Evolutionary conservation across 2,329 filamentous ascomycete species (phyloP).

Genomic region (Bretziella fagacearum): DNA sequence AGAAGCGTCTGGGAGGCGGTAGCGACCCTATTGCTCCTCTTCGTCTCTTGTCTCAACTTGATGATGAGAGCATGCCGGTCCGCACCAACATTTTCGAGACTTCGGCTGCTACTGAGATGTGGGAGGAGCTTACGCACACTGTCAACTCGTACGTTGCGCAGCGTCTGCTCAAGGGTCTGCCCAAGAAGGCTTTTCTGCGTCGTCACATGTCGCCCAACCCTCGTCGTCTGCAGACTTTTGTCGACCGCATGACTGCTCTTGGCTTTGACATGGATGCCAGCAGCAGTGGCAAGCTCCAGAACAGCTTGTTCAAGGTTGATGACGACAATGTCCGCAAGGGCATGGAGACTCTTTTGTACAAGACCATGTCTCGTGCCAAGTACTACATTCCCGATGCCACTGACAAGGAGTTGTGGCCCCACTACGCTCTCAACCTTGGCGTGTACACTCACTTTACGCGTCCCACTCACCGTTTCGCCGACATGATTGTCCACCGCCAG

Average conservation of each 20-base stretch:
- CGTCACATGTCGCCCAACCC: constrained; percentile 73
- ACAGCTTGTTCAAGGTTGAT: constrained; percentile 84
- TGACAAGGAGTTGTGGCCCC: constrained; percentile 58
- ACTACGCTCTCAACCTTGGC: constrained; percentile 84
- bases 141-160: constrained; percentile 80
- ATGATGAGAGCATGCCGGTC: constrained; percentile 95
- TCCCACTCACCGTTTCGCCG: constrained; percentile 84
- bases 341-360: constrained; percentile 90
- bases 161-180: constrained; percentile 59
- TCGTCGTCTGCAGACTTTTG: constrained; percentile 76
- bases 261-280: constrained; percentile 79
- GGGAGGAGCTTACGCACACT: constrained; percentile 90
- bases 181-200: constrained; percentile 83
- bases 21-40: constrained; percentile 68
- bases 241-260: constrained; percentile 80
- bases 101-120: constrained; percentile 72
- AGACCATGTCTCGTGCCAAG: constrained; percentile 91
- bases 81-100: constrained; percentile 94
- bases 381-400: constrained; percentile 79
- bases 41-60: constrained; percentile 78
- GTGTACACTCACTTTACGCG: constrained; percentile 96
- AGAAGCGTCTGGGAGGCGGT: constrained; percentile 66
- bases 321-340: constrained; percentile 84
- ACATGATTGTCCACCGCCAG: constrained; percentile 90
- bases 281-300: constrained; percentile 81